Percentiles rank a stretch among this genome's conserved stretches.
phyloP scores from a whole-genome alignment of 129 eudicot species.

The Apium graveolens region DNA sequence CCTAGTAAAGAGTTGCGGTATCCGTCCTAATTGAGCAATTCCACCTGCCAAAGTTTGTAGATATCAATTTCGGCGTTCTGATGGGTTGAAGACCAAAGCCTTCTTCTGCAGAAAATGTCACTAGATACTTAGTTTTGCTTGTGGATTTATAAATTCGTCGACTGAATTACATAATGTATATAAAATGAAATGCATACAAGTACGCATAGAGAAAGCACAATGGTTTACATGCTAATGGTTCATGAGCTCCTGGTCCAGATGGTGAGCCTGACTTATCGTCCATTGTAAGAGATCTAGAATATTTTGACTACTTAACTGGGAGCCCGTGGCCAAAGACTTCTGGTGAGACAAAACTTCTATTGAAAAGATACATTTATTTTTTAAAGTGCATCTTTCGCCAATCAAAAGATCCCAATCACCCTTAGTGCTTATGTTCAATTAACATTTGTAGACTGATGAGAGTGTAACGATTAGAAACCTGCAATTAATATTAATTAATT shows the following conservation, averaged over 20 bases:
- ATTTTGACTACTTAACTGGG: constrained; percentile 39
- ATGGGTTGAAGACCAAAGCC: constrained; percentile 69
- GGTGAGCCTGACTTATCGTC: constrained; percentile 49
- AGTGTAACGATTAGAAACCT: no score
- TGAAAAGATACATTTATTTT: constrained; percentile 7
- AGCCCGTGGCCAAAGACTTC: constrained; percentile 28
- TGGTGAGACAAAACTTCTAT: constrained; percentile 44
- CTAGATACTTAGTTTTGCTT: constrained; percentile 42
- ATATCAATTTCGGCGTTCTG: no score
- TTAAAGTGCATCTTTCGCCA: constrained; percentile 2
- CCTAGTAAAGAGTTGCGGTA: no score
- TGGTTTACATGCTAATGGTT: constrained; percentile 79
- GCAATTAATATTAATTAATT: no score
- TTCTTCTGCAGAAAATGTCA: constrained; percentile 93
- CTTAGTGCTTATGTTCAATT: no score
- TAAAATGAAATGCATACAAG: neutral
- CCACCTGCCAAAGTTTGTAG: no score
- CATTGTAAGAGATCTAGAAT: constrained; percentile 34
- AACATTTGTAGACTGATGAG: no score
- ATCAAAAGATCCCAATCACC: neutral
- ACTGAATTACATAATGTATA: neutral
- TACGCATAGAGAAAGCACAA: constrained; percentile 11
- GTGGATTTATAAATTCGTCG: neutral
- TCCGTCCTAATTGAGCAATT: no score
- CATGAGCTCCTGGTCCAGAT: constrained; percentile 38